These are phyloP conservation scores for Yarrowia deformans DNA, from an alignment of 805 yeast species.

Conservation along the genomic window DNA sequence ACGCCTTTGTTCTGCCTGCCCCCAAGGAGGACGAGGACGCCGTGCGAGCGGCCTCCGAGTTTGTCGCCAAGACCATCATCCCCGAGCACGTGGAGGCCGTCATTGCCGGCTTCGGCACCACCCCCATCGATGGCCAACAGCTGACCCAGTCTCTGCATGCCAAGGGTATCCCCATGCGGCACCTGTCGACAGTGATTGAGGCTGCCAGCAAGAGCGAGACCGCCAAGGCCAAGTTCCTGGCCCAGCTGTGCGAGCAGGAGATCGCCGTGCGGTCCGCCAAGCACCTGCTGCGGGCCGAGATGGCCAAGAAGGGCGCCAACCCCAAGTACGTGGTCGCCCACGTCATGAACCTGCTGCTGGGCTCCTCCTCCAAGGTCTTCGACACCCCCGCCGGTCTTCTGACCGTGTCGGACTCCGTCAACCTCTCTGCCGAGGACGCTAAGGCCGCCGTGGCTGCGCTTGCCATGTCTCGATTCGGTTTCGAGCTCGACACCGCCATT, in stretches of 20 bases:
- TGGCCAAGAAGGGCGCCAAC: constrained; percentile 55
- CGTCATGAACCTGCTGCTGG: constrained; percentile 64
- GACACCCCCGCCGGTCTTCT: constrained; percentile 56
- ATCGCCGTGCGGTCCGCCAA: constrained; percentile 82
- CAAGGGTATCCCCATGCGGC: constrained; percentile 87
- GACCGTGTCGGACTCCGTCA: constrained; percentile 46
- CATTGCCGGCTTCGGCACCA: constrained; percentile 56
- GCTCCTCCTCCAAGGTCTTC: constrained; percentile 54
- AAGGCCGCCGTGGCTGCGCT: constrained; percentile 43
- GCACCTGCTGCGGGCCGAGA: constrained; percentile 66
- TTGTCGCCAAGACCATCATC: constrained; percentile 64
- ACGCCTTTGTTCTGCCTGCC: constrained; percentile 61
- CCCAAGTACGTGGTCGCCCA: constrained; percentile 62
- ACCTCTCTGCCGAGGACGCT: constrained; percentile 58
- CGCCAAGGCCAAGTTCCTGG: constrained; percentile 52
- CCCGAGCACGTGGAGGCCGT: constrained; percentile 68
- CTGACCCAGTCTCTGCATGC: constrained; percentile 73
- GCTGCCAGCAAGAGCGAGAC: constrained; percentile 49
- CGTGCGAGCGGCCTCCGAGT: constrained; percentile 73
- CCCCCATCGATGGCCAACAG: constrained; percentile 85
- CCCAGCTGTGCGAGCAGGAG: constrained; percentile 66
- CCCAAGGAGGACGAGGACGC: constrained; percentile 62
- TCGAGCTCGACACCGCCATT: constrained; percentile 1
- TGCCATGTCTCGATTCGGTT: constrained; percentile 16
- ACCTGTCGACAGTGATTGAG: constrained; percentile 70